Percentiles rank a stretch among this genome's conserved stretches.
Conservation (phyloP, 306 rosid species). For the Macrotyloma uniflorum region DNA sequence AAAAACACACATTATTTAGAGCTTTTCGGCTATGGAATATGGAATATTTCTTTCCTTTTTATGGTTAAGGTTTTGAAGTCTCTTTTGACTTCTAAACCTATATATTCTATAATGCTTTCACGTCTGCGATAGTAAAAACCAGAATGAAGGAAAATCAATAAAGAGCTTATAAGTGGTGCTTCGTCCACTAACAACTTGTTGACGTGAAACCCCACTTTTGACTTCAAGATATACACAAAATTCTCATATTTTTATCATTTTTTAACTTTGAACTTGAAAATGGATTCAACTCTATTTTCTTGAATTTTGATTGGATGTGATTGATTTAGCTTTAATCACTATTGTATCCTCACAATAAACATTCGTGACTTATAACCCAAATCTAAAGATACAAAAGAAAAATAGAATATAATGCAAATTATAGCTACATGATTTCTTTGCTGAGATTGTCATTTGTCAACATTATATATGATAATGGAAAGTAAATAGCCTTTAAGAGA, state of each 20-base stretch:
- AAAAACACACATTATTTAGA: not conserved
- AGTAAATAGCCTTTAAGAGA: not conserved
- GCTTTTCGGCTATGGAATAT: not conserved
- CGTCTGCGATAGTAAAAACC: conserved; percentile 6
- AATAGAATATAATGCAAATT: not conserved
- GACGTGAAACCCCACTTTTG: not conserved
- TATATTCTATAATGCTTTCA: not conserved
- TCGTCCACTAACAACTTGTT: not conserved
- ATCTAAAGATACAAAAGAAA: not conserved
- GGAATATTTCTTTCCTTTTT: not conserved
- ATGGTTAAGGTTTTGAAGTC: conserved; percentile 10
- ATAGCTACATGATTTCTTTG: not conserved
- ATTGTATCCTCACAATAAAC: not conserved
- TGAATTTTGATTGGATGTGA: not conserved
- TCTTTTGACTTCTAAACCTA: conserved; percentile 1
- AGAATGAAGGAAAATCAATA: not conserved
- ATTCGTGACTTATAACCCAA: not conserved
- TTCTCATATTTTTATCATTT: not conserved
- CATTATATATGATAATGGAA: not conserved
- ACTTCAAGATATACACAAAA: not conserved
- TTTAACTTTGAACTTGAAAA: not conserved
- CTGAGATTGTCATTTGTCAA: not conserved
- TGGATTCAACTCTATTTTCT: not conserved
- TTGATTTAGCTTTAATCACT: not conserved
- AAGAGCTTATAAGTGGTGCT: not conserved